Conservation (phyloP, 2,329 filamentous ascomycete genomes). For the Acarospora socialis region DNA sequence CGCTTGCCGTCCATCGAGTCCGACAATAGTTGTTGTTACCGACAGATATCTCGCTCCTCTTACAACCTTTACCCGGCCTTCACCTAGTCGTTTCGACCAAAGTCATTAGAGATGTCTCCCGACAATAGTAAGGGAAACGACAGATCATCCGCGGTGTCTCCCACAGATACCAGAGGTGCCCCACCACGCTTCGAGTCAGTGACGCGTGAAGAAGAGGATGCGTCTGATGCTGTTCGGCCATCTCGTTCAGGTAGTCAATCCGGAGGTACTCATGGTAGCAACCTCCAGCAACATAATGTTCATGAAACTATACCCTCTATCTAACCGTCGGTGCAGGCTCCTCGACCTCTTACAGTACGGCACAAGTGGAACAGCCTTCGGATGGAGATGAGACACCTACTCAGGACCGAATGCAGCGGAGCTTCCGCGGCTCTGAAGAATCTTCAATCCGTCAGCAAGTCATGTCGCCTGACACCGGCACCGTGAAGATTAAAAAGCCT, state of each 20-base stretch:
- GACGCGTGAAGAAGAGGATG: conserved; percentile 17
- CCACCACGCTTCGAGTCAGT: conserved; percentile 11
- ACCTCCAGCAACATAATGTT: neutral
- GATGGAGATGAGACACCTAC: conserved; percentile 9
- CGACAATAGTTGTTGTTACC: no score
- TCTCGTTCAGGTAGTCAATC: conserved; percentile 9
- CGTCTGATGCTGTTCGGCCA: conserved; percentile 24
- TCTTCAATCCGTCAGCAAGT: conserved; percentile 10
- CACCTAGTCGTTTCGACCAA: no score
- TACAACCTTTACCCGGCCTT: no score
- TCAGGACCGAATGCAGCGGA: conserved; percentile 8
- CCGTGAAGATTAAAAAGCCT: conserved; percentile 51
- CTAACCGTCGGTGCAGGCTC: conserved; percentile 5
- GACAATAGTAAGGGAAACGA: conserved; percentile 1
- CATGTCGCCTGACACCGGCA: conserved; percentile 10
- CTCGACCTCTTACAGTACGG: conserved; percentile 4
- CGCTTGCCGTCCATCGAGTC: no score
- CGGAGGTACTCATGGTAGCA: conserved; percentile 6
- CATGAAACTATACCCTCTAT: neutral
- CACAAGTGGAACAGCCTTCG: conserved; percentile 4
- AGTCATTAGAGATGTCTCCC: conserved; percentile 9
- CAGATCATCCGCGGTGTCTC: conserved; percentile 29
- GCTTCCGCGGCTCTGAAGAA: conserved; percentile 2
- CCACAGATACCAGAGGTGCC: conserved; percentile 37
- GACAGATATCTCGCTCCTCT: no score